A percentile compares a stretch with the other conserved stretches of the same genome.
phyloP scores from a whole-genome alignment of 1,284 basidiomycete species.

The Thelephora terrestris region DNA sequence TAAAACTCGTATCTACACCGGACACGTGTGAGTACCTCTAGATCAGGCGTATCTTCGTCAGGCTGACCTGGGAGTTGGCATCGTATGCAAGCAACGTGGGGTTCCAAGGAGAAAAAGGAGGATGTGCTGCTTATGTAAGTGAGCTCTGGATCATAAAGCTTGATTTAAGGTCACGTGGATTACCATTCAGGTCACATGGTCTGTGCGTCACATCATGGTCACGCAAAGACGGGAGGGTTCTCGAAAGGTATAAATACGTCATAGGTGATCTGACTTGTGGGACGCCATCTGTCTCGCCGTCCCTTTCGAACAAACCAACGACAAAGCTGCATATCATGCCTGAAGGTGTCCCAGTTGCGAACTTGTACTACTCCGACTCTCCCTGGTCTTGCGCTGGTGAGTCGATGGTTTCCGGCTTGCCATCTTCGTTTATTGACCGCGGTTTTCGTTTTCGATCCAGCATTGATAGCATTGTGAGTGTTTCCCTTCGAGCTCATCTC shows the following conservation, averaged over 20 bases:
- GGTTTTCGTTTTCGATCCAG: constrained; percentile 18
- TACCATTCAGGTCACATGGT: too few relatives aligned
- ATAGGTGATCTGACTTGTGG: too few relatives aligned
- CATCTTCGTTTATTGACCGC: background rate
- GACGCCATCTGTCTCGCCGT: too few relatives aligned
- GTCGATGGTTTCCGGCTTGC: constrained; percentile 13
- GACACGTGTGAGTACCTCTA: background rate
- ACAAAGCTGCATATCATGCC: background rate
- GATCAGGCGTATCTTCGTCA: background rate
- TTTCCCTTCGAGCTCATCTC: background rate
- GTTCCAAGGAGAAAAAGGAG: background rate
- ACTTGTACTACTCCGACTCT: constrained; percentile 35
- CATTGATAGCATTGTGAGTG: constrained; percentile 39
- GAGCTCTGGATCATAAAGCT: background rate
- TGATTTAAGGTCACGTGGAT: background rate
- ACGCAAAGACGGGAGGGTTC: too few relatives aligned
- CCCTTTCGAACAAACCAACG: background rate
- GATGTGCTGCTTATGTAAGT: background rate
- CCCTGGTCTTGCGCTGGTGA: constrained; percentile 55
- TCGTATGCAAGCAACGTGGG: too few relatives aligned
- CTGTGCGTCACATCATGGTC: too few relatives aligned
- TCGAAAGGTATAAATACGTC: too few relatives aligned
- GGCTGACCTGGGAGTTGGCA: background rate
- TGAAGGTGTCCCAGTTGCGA: background rate
- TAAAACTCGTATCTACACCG: constrained; percentile 74